Evolutionary conservation across 306 rosid genomes (phyloP).

Genomic region (Pterocarpus macrocarpus): DNA sequence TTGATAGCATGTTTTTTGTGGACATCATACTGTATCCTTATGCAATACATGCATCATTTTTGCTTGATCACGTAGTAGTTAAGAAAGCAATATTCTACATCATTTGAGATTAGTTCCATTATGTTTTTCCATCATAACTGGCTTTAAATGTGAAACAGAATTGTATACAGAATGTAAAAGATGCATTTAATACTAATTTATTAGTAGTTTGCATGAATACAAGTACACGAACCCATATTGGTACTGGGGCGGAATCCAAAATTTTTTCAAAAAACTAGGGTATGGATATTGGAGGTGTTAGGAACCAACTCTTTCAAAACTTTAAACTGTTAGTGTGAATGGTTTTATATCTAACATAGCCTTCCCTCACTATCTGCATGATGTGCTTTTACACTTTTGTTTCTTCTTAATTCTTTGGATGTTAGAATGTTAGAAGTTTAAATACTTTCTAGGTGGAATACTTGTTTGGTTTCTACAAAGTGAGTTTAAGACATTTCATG

Average conservation of each 20-base stretch:
- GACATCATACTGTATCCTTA: too few species aligned
- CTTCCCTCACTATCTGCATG: constrained; percentile 18
- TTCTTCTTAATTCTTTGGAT: constrained; percentile 11
- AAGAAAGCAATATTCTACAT: too few species aligned
- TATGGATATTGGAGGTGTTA: not conserved
- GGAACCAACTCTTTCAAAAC: not conserved
- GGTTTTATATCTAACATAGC: too few species aligned
- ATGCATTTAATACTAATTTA: not conserved
- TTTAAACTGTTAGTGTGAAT: too few species aligned
- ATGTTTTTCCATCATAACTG: constrained; percentile 28
- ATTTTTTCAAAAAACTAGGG: too few species aligned
- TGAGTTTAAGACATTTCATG: constrained; percentile 54
- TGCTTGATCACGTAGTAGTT: too few species aligned
- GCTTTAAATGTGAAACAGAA: not conserved
- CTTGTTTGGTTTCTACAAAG: constrained; percentile 25
- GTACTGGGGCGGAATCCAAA: too few species aligned
- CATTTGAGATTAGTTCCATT: not conserved
- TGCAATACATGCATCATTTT: too few species aligned
- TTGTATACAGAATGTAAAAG: not conserved
- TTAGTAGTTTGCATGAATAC: not conserved
- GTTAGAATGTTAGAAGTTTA: not conserved
- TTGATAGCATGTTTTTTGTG: too few species aligned
- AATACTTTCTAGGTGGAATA: not conserved
- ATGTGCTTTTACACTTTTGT: constrained; percentile 7
- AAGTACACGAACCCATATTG: too few species aligned